These are phyloP conservation scores for Aspergillus funiculosus DNA, from an alignment of 495 filamentous ascomycete species.

Conservation along the genomic window DNA sequence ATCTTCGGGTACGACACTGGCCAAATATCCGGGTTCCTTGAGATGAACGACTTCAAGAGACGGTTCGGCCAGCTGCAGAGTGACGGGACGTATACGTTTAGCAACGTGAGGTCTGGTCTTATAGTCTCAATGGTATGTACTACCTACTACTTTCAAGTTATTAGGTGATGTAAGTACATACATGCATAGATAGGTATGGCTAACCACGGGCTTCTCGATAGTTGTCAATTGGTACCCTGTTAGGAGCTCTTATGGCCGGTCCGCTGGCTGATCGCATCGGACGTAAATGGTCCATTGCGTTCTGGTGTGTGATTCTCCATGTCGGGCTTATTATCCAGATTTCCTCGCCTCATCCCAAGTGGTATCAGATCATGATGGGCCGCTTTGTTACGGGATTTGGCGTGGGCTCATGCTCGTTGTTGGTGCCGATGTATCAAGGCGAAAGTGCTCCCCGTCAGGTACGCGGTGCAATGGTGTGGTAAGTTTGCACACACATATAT, in stretches of 20 bases:
- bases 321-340: slow-evolving; percentile 62
- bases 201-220: too few relatives aligned
- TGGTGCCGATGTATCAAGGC: slow-evolving; percentile 67
- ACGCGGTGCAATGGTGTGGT: slow-evolving; percentile 58
- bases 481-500: too few relatives aligned
- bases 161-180: too few relatives aligned
- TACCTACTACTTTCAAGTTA: not conserved
- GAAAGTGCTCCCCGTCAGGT: slow-evolving; percentile 60
- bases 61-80: slow-evolving; percentile 35
- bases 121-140: slow-evolving; percentile 44
- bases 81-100: slow-evolving; percentile 35
- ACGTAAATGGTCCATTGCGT: slow-evolving; percentile 46
- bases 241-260: slow-evolving; percentile 58
- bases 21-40: slow-evolving; percentile 54
- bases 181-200: too few relatives aligned
- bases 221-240: slow-evolving; percentile 59
- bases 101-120: slow-evolving; percentile 46
- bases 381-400: slow-evolving; percentile 57
- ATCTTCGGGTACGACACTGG: slow-evolving; percentile 50
- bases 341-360: slow-evolving; percentile 44
- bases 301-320: slow-evolving; percentile 53
- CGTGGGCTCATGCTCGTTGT: slow-evolving; percentile 61
- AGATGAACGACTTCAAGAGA: slow-evolving; percentile 47
- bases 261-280: slow-evolving; percentile 48
- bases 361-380: slow-evolving; percentile 49